Evolutionary conservation across 257 asterid genomes (phyloP).

Genomic region (Cordia subcordata): DNA sequence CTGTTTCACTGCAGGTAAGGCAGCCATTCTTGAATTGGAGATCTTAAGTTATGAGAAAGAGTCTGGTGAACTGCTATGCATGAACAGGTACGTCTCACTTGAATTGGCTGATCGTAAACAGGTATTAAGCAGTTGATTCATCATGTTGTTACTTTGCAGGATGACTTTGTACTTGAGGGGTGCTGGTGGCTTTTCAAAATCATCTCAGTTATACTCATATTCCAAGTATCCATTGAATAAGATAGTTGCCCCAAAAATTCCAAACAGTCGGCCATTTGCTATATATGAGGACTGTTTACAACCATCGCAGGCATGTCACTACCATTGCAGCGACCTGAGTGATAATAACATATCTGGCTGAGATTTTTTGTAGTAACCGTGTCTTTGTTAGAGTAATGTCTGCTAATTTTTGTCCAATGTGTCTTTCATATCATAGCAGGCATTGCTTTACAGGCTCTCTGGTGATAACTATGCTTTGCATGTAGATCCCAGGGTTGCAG

Average conservation of each 20-base stretch:
- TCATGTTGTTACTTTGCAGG: slow-evolving; percentile 34
- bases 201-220: slow-evolving; percentile 75
- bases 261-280: slow-evolving; percentile 65
- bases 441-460: slow-evolving; percentile 89
- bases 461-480: slow-evolving; percentile 97
- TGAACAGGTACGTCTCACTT: slow-evolving; percentile 66
- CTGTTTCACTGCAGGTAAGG: slow-evolving; percentile 60
- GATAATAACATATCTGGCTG: not conserved
- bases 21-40: slow-evolving; percentile 74
- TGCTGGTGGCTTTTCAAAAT: slow-evolving; percentile 95
- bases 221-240: slow-evolving; percentile 45
- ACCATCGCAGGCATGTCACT: slow-evolving; percentile 66
- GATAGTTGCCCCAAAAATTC: slow-evolving; percentile 41
- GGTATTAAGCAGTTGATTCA: slow-evolving; percentile 13
- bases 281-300: slow-evolving; percentile 73
- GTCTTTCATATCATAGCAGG: slow-evolving; percentile 47
- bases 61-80: slow-evolving; percentile 69
- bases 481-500: slow-evolving; percentile 85
- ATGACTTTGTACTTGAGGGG: slow-evolving; percentile 67
- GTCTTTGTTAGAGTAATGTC: not conserved
- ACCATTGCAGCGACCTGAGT: not conserved
- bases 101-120: slow-evolving; percentile 8
- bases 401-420: not conserved
- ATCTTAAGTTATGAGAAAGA: slow-evolving; percentile 66
- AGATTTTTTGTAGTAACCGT: not conserved